Conservation (phyloP, 192 early-diverging fungal species). For the Podila clonocystis region DNA sequence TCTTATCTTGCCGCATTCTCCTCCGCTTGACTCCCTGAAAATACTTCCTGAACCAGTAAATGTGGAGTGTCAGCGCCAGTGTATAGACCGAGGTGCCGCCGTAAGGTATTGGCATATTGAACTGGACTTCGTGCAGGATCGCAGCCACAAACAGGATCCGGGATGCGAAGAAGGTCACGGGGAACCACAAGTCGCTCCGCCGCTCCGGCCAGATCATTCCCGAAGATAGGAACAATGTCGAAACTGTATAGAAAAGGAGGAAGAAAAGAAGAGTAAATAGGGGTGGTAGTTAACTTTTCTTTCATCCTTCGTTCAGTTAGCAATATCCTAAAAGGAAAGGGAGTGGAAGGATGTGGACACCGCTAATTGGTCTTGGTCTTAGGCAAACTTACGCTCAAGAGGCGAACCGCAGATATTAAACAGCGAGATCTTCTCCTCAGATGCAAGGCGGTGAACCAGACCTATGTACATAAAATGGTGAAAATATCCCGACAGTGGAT, state of each 20-base stretch:
- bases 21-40: not conserved
- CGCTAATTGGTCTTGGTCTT: not conserved
- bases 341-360: not conserved
- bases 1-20: not conserved
- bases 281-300: not conserved
- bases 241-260: not conserved
- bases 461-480: constrained; percentile 9
- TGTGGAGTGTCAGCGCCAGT: not conserved
- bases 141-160: not conserved
- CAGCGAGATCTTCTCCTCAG: not conserved
- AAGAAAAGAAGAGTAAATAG: not conserved
- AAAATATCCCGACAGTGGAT: constrained; percentile 3
- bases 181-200: constrained; percentile 13
- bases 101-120: not conserved
- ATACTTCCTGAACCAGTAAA: not conserved
- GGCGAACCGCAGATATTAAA: not conserved
- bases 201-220: constrained; percentile 7
- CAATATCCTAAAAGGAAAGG: not conserved
- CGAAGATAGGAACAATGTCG: not conserved
- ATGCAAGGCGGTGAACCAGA: not conserved
- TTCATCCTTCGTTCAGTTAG: too few relatives aligned
- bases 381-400: constrained; percentile 7
- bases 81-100: not conserved
- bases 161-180: not conserved
- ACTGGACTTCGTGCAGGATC: constrained; percentile 8